Evolutionary conservation across 2,329 filamentous ascomycete species (phyloP).

Genomic region (Cryphonectria japonica): DNA sequence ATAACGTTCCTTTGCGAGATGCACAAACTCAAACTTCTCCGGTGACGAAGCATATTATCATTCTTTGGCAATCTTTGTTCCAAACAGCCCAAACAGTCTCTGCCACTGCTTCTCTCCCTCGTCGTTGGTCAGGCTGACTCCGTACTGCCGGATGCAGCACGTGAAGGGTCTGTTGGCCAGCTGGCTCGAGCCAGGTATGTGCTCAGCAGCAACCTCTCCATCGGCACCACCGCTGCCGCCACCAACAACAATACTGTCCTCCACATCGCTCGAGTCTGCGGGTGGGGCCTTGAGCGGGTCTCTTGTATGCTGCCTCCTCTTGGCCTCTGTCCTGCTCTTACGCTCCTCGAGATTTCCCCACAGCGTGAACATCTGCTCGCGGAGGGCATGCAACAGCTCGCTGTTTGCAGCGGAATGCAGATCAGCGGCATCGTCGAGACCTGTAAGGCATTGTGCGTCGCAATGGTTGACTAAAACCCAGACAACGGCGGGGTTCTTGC

Average conservation of each 20-base stretch:
- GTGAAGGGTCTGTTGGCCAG: constrained; percentile 64
- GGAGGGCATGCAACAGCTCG: constrained; percentile 55
- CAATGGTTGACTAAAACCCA: constrained; percentile 71
- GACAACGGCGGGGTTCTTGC: constrained; percentile 51
- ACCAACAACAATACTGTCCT: constrained; percentile 31
- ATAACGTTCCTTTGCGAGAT: background rate
- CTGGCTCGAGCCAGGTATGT: constrained; percentile 25
- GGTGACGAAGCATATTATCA: background rate
- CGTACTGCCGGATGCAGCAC: constrained; percentile 75
- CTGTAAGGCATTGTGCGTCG: constrained; percentile 53
- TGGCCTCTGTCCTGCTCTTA: constrained; percentile 49
- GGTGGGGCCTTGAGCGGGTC: constrained; percentile 38
- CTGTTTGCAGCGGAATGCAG: constrained; percentile 54
- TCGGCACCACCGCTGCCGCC: constrained; percentile 28
- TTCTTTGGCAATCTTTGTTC: constrained; percentile 58
- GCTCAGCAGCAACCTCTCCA: constrained; percentile 27
- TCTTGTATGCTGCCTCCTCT: constrained; percentile 25
- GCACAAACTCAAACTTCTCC: background rate
- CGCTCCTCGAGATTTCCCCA: constrained; percentile 86
- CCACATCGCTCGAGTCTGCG: constrained; percentile 44
- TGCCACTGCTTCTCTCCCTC: constrained; percentile 58
- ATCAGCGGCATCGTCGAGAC: constrained; percentile 56
- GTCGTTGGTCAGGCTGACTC: constrained; percentile 51
- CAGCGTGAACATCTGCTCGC: constrained; percentile 73
- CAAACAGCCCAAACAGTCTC: constrained; percentile 66